Evolutionary conservation across 139 green algal species (phyloP), one percentile per base, ranked within the genome.

Genomic region (Chlamydomonas eustigma): DNA sequence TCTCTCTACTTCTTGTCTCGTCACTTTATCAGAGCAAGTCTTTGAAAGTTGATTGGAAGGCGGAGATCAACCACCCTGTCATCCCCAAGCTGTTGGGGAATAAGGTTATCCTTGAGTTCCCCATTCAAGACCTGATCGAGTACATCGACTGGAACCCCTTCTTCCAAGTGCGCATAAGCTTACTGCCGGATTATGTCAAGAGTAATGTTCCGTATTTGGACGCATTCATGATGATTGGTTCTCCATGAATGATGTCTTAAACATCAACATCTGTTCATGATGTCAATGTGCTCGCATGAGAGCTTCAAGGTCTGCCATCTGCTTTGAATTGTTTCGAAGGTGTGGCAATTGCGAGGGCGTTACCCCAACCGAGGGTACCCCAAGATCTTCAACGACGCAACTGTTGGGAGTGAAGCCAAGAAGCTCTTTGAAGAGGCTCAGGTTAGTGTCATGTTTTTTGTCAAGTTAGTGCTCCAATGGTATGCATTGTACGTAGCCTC

Each of bases 71-170:
- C 83, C 81, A 75, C 52, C 95, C 95, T 0, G 79, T 90, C 18
- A 82, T 31, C 30, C 95, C 95, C 35, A 85, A 86, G 69, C 30
- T 95, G 50, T 37, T 96, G 30, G 94, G 94, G 38, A 91, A 81
- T 66, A 76, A 78, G 74, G 28, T 88, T 1, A 91, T 92, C 50
- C 69, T 82, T 35, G 84, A 95, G 74, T 95, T 92, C 72, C 86
- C 91, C 22, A 87, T 99, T 24, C 90, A 98, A 81, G 89, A 97
- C 25, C 90, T 99, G 30, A 31, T 99, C 32, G 72, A 85, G 28
- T 94, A 95, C 88, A 99, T 99, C 73, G 95, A 99, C 86, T 99
- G 95, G 95, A 99, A 98, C 87, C 95, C 95, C 8, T 99, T 99
- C 87, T 99, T 99, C 88, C 93, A 97, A 87, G 87, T 86, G 3